Conservation (phyloP, 306 rosid genomes). For the Ziziphus jujuba region DNA sequence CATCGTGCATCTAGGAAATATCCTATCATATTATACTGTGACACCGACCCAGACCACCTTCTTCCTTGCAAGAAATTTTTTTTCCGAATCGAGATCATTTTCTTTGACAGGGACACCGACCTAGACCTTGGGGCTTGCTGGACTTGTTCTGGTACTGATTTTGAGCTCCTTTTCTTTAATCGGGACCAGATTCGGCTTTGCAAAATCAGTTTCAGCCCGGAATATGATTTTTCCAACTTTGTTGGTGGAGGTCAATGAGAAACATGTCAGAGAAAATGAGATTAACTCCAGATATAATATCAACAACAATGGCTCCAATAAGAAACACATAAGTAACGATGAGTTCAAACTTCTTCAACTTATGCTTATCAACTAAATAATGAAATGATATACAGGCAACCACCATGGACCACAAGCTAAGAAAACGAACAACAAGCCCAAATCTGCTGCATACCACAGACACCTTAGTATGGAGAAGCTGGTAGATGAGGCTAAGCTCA, state of each 20-base stretch:
- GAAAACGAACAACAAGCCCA: slow-evolving; percentile 10
- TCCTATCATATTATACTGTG: slow-evolving; percentile 25
- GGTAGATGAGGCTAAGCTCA: slow-evolving; percentile 22
- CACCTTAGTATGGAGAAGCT: slow-evolving; percentile 26
- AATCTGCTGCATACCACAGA: background rate
- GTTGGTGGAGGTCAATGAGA: background rate
- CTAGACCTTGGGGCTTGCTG: no score
- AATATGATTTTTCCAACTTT: background rate
- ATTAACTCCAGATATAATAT: background rate
- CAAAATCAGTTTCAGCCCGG: no score
- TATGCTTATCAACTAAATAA: background rate
- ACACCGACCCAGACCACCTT: slow-evolving; percentile 23
- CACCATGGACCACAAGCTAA: background rate
- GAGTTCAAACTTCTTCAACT: background rate
- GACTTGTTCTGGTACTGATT: no score
- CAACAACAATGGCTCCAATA: slow-evolving; percentile 13
- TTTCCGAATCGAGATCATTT: no score
- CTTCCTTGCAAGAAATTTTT: background rate
- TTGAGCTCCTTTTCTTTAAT: no score
- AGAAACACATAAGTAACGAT: slow-evolving; percentile 19
- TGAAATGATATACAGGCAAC: background rate
- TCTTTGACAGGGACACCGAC: no score
- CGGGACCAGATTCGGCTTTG: no score
- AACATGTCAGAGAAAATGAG: slow-evolving; percentile 19
- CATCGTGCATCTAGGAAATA: slow-evolving; percentile 14